A percentile compares a stretch with the other conserved stretches of the same genome.
Evolutionary conservation across 805 yeast genomes (phyloP).

Genomic region (Saccharomycopsis selenospora): DNA sequence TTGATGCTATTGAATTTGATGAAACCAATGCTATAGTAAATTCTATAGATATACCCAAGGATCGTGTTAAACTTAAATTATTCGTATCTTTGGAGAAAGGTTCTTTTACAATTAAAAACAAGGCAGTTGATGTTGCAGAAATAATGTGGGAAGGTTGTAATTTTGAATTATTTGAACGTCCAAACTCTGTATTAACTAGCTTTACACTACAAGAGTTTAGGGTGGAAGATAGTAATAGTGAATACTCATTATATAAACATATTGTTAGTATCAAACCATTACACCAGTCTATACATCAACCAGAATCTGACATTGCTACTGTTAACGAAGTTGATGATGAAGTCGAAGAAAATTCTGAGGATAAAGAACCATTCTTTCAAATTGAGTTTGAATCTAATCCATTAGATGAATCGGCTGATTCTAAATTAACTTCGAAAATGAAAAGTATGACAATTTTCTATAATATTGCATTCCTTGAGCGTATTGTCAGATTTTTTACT

Average conservation of each 20-base stretch:
- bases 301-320: conserved; percentile 5
- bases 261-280: conserved; percentile 75
- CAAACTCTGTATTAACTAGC: conserved; percentile 65
- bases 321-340: conserved; percentile 16
- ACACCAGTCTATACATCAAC: conserved; percentile 34
- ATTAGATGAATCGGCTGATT: conserved; percentile 74
- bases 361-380: conserved; percentile 64
- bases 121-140: conserved; percentile 52
- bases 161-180: conserved; percentile 64
- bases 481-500: conserved; percentile 64
- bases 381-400: conserved; percentile 83
- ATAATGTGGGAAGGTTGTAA: conserved; percentile 77
- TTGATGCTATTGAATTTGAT: conserved; percentile 88
- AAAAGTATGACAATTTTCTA: conserved; percentile 86
- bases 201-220: conserved; percentile 74
- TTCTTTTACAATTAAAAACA: conserved; percentile 50
- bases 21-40: conserved; percentile 48
- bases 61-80: conserved; percentile 59
- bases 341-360: not conserved
- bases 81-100: conserved; percentile 69
- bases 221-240: conserved; percentile 76
- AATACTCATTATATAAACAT: conserved; percentile 72
- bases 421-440: conserved; percentile 62
- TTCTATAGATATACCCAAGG: conserved; percentile 62
- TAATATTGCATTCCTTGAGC: conserved; percentile 77